Percentiles rank a stretch among this genome's conserved stretches.
These are phyloP conservation scores for Paramecium octaurelia DNA, from an alignment of 73 alveolate genomes.

Conservation along the genomic window DNA sequence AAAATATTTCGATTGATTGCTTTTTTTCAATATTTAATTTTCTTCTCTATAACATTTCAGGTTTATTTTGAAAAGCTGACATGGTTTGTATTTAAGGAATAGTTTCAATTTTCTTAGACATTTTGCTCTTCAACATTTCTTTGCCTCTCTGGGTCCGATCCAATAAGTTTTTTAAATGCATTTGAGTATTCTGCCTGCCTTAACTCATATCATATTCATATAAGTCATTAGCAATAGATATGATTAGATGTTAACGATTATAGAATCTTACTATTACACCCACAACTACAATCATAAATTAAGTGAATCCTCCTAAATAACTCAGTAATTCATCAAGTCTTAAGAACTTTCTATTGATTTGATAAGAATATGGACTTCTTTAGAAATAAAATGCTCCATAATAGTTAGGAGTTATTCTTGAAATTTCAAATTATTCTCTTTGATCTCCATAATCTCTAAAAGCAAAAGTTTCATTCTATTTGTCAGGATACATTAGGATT, in stretches of 20 bases:
- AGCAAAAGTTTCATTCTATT: neutral
- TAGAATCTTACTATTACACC: neutral
- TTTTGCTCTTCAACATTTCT: neutral
- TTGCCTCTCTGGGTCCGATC: neutral
- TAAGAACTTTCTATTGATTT: neutral
- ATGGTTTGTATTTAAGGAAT: neutral
- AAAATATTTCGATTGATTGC: neutral
- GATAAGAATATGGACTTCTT: conserved; percentile 40
- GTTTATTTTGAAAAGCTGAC: neutral
- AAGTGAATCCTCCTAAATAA: conserved; percentile 47
- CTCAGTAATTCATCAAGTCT: conserved; percentile 19
- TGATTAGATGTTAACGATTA: neutral
- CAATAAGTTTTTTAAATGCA: neutral
- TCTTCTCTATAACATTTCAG: neutral
- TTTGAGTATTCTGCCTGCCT: neutral
- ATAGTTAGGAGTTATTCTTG: neutral
- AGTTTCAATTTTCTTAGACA: neutral
- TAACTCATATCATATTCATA: neutral
- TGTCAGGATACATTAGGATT: neutral
- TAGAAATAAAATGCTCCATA: conserved; percentile 32
- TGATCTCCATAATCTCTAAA: conserved; percentile 23
- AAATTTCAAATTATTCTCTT: neutral
- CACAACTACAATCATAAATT: conserved; percentile 49
- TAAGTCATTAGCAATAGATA: conserved; percentile 13
- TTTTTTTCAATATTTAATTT: neutral